Base-by-base conservation (phyloP, 2,329 filamentous ascomycete genomes). In the Mycosphaerelloides madeirae region DNA sequence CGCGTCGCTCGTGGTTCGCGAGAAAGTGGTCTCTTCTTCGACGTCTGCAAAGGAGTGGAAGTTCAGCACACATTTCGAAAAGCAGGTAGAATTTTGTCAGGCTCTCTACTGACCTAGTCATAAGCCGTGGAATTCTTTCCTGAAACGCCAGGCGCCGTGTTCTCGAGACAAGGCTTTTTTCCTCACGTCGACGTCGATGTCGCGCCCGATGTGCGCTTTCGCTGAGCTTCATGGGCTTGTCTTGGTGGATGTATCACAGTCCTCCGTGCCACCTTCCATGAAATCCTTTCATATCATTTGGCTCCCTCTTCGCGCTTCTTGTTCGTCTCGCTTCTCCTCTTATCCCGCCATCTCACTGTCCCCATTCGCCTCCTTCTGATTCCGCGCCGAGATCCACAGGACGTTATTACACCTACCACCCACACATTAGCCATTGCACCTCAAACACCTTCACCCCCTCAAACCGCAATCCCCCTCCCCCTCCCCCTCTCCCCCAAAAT, bases 401-500 rank as follows among this genome's bases (percentile, higher is more conserved):
- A 97, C 91, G 64, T 97, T 97, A 72, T 97, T 97, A 72, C 89
- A 94, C 64, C 86, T 88, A 54, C 39, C 32, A 32, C 38, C 20
- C 39, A 16, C 35, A 14, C 13, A 29, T 49, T 31, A 35, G 37
- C 22, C 43, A 15, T 13, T 29, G 4, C 12, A 19, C 42, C 15
- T 20, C 18, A 8, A 9, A 9, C 33, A 22, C n/a, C 19, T 22
- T 35, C 29, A 16, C 42, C 14, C 19, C 33, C 12, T 28, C 29
- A 18, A 19, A 15, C n/a, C 20, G 20, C 25, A 3, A 22, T 20
- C 13, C 31, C 25, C 33, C 12, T 32, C 32, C 12, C 16, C 25
- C 22, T 32, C 32, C 13, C 37, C 22, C 13, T n/a, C 22, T 11
- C 20, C 13, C 32, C 37, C 28, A 14, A 18, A 3, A 13, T 6